These are phyloP conservation scores for Pythium periplocum DNA, from an alignment of 352 stramenopile genomes.

Conservation along the genomic window DNA sequence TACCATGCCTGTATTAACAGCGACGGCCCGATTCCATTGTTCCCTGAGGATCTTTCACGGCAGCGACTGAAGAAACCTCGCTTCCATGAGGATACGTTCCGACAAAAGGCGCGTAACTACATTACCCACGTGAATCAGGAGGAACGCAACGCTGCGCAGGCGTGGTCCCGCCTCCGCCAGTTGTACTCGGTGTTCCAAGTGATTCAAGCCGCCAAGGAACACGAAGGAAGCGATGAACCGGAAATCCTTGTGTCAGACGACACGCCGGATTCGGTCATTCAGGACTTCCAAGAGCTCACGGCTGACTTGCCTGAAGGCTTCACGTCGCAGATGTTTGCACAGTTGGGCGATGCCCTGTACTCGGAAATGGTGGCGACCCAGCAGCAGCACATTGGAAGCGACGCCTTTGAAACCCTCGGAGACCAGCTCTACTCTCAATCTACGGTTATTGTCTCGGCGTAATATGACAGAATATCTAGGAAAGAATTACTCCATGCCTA, in stretches of 20 bases:
- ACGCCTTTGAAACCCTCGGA: neutral
- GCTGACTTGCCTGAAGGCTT: slow-evolving; percentile 58
- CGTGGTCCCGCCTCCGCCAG: slow-evolving; percentile 49
- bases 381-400: slow-evolving; percentile 23
- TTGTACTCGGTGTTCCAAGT: slow-evolving; percentile 58
- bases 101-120: slow-evolving; percentile 12
- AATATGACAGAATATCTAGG: too few species aligned
- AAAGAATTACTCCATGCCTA: too few species aligned
- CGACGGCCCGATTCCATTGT: slow-evolving; percentile 16
- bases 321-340: slow-evolving; percentile 60
- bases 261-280: slow-evolving; percentile 29
- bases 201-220: slow-evolving; percentile 24
- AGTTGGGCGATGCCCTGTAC: slow-evolving; percentile 62
- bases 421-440: slow-evolving; percentile 42
- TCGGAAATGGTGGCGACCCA: slow-evolving; percentile 52
- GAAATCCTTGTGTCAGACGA: slow-evolving; percentile 8
- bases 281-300: slow-evolving; percentile 48
- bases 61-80: slow-evolving; percentile 7
- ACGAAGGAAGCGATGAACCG: slow-evolving; percentile 15
- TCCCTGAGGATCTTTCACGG: slow-evolving; percentile 12
- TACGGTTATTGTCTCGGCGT: too few species aligned
- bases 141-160: slow-evolving; percentile 40
- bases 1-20: slow-evolving; percentile 28
- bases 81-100: slow-evolving; percentile 6
- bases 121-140: slow-evolving; percentile 28